A percentile compares a stretch with the other conserved stretches of the same genome.
These are phyloP conservation scores for Lentinula sp. DNA, from an alignment of 768 basidiomycete genomes.

Conservation along the genomic window DNA sequence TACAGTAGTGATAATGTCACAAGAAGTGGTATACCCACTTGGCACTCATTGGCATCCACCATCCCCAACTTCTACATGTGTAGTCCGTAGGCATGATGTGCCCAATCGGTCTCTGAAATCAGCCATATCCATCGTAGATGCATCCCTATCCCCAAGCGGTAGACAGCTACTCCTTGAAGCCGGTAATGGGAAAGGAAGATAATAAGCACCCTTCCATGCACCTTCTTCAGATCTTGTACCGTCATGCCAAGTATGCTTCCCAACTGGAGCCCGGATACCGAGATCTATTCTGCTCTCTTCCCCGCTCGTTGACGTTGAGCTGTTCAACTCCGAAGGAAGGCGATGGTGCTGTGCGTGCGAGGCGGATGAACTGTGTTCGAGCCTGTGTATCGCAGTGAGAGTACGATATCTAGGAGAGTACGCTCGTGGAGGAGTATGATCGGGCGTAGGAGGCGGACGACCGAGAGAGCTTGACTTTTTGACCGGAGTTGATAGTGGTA, in stretches of 20 bases:
- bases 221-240: neutral
- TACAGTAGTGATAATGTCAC: neutral
- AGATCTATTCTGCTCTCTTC: neutral
- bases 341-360: neutral
- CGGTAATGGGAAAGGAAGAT: neutral
- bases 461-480: constrained; percentile 4
- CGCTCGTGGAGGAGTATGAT: neutral
- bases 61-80: constrained; percentile 4
- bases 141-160: neutral
- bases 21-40: neutral
- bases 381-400: neutral
- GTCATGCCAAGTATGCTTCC: neutral
- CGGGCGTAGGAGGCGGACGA: constrained; percentile 4
- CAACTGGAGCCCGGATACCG: neutral
- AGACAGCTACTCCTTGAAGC: neutral
- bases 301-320: neutral
- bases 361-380: neutral
- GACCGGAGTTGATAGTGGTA: neutral
- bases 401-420: neutral
- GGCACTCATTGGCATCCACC: neutral
- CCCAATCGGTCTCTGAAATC: constrained; percentile 3
- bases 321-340: neutral
- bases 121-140: neutral
- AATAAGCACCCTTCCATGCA: neutral
- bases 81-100: constrained; percentile 5